A percentile compares a stretch with the other conserved stretches of the same genome.
Conservation (phyloP, 2,329 filamentous ascomycete species). For the Chaetomiaceae sp. region DNA sequence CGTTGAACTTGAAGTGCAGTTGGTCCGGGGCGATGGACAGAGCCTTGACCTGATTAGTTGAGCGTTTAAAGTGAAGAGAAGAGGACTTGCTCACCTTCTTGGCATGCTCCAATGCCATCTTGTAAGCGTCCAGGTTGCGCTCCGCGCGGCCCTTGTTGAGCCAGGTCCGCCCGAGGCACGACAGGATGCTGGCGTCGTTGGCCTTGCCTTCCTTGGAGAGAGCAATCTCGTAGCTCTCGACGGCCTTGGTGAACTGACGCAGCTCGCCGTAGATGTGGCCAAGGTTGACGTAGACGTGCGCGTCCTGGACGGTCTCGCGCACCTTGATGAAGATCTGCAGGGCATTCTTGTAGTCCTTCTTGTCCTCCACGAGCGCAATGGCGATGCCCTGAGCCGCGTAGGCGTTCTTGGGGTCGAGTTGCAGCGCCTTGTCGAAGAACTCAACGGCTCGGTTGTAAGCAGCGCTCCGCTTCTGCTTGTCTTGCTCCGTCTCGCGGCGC, state of each 20-base stretch:
- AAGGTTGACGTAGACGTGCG: constrained; percentile 85
- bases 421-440: constrained; percentile 96
- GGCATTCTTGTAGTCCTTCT: constrained; percentile 78
- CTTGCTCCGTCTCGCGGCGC: constrained; percentile 81
- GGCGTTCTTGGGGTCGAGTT: constrained; percentile 90
- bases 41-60: constrained; percentile 45
- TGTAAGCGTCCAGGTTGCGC: constrained; percentile 53
- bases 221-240: constrained; percentile 90
- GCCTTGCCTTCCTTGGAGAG: constrained; percentile 69
- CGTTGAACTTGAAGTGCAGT: constrained; percentile 92
- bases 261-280: constrained; percentile 90
- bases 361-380: constrained; percentile 90
- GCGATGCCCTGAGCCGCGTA: constrained; percentile 95
- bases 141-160: constrained; percentile 68
- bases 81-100: constrained; percentile 49
- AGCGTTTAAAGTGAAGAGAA: neutral
- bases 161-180: constrained; percentile 85
- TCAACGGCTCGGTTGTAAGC: constrained; percentile 90
- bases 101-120: constrained; percentile 55
- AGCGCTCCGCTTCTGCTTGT: constrained; percentile 84
- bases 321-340: constrained; percentile 87
- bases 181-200: constrained; percentile 72
- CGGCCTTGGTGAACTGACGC: constrained; percentile 83
- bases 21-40: constrained; percentile 75
- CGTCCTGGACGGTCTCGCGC: constrained; percentile 82